Evolutionary conservation across 1,139 yeast species (phyloP), one percentile per base, ranked within the genome.

Genomic region (Geotrichum histeridarum): DNA sequence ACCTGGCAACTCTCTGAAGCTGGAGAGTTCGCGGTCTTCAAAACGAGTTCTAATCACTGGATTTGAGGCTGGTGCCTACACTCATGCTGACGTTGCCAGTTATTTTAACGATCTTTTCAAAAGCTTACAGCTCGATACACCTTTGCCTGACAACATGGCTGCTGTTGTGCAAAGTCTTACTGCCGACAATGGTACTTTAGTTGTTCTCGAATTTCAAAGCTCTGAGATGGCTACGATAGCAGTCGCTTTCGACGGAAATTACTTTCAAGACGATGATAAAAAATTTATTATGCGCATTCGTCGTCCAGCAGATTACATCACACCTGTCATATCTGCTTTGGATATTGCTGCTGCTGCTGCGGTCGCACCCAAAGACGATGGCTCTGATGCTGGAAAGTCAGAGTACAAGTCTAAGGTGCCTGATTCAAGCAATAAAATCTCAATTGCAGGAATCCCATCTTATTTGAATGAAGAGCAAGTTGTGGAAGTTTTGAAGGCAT

Each of bases 281-380:
- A 12, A 57, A 44, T 8, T 63, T 83, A 12, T 63, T 59, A 1
- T 54, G 48, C 37, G 17, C 12, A 64, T 83, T 2, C 60, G 67
- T 8, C 74, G 95, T 61, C 93, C 94, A 1, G 70, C 72, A n/a
- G 85, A 82, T 57, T 87, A 83, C 62, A 76, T 84, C 30, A 76
- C 79, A 9, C 73, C 76, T 1, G 65, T 42, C 14, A 15, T 36
- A 8, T 45, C 49, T 35, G 42, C 41, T n/a, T 18, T 36, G 12
- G 42, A 45, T 12, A 45, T 45, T 42, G 47, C 47, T 14, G 33
- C 51, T 22, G 47, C 47, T 32, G 42, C 14, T 9, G 47, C 47
- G 4, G 32, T 50, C 18, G 17, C 53, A 1, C 38, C 32, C 9
- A 33, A 36, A 3, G 33, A 18, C 8, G 39, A 22, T 22, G 39